Conservation (phyloP, 129 eudicot genomes). For the Heracleum sosnowskyi region DNA sequence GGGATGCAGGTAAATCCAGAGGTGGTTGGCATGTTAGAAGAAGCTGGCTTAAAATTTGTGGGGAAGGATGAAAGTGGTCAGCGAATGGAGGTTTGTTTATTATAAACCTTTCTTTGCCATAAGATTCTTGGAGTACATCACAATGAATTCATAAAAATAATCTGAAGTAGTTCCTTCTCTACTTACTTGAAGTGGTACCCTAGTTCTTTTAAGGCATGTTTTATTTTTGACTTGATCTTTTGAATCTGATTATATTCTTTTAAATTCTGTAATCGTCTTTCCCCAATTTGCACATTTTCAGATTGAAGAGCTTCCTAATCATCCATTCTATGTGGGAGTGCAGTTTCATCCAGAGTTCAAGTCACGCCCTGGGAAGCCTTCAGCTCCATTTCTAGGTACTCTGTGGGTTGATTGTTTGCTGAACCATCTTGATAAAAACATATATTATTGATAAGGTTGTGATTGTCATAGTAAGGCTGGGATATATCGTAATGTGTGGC, state of each 20-base stretch:
- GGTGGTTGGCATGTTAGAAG: conserved; percentile 55
- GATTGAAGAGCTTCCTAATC: conserved; percentile 72
- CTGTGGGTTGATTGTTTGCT: background rate
- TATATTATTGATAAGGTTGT: background rate
- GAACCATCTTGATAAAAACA: background rate
- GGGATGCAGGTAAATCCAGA: conserved; percentile 76
- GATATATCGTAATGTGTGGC: background rate
- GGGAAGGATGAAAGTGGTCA: conserved; percentile 96
- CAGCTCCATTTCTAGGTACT: conserved; percentile 81
- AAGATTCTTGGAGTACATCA: background rate
- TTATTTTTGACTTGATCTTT: background rate
- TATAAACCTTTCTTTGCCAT: background rate
- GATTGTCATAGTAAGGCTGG: background rate
- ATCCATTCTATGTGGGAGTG: conserved; percentile 88
- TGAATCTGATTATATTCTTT: background rate
- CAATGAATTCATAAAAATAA: too few relatives aligned
- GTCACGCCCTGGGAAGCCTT: conserved; percentile 95
- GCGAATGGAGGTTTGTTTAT: conserved; percentile 81
- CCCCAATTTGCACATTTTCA: conserved; percentile 17
- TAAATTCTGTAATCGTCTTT: background rate
- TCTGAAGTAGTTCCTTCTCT: background rate
- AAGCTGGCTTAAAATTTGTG: conserved; percentile 77
- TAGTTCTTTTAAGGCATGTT: too few relatives aligned
- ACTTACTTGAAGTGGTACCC: background rate
- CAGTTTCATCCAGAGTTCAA: conserved; percentile 97